Conservation (phyloP, 2,329 filamentous ascomycete species). For the Fonsecaea pugnacius region DNA sequence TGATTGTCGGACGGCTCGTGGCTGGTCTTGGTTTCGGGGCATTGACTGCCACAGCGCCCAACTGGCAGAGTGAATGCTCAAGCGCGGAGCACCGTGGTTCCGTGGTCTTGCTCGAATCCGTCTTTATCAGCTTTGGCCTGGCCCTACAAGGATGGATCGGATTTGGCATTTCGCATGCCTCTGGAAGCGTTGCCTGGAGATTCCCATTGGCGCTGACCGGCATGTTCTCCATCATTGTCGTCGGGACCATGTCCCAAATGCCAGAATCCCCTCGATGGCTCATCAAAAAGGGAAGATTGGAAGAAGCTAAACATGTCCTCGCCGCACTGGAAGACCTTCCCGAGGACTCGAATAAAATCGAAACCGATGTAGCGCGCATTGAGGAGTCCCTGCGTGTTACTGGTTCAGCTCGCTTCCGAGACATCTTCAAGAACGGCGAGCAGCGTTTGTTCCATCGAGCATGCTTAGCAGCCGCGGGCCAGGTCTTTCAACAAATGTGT, state of each 20-base stretch:
- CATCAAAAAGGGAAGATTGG: background rate
- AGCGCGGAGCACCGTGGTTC: too few relatives aligned
- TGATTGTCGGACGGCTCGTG: background rate
- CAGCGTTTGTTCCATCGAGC: too few relatives aligned
- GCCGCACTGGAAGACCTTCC: background rate
- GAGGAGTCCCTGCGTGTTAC: too few relatives aligned
- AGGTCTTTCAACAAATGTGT: too few relatives aligned
- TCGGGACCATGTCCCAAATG: background rate
- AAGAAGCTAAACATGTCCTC: background rate
- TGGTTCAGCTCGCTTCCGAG: too few relatives aligned
- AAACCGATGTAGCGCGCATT: too few relatives aligned
- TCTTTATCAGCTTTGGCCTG: background rate
- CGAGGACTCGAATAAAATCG: too few relatives aligned
- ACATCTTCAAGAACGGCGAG: too few relatives aligned
- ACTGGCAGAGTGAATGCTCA: background rate
- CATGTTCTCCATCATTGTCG: background rate
- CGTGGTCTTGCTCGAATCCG: background rate
- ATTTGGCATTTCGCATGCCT: background rate
- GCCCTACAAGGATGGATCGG: background rate
- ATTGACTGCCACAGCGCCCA: background rate
- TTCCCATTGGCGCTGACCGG: background rate
- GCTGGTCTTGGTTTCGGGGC: background rate
- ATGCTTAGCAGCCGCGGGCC: too few relatives aligned
- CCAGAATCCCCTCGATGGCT: background rate
- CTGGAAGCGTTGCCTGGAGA: background rate